A percentile compares a stretch with the other conserved stretches of the same genome.
phyloP scores from a whole-genome alignment of 306 rosid species.

The Dicorynia guianensis region DNA sequence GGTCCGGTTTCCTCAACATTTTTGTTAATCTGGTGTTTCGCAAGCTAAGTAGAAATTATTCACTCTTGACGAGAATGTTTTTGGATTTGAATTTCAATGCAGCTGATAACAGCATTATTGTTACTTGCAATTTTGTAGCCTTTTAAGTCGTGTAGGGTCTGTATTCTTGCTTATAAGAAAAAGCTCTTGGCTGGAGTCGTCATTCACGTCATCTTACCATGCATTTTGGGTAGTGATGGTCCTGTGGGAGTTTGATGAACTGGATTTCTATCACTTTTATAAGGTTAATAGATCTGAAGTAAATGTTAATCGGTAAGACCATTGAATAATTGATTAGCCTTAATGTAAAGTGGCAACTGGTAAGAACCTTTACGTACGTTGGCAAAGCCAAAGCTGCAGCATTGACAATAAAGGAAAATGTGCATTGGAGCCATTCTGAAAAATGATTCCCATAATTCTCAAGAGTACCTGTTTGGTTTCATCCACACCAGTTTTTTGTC shows the following conservation, averaged over 20 bases:
- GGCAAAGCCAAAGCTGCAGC: background rate
- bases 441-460: no score
- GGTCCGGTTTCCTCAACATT: constrained; percentile 40
- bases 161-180: constrained; percentile 1
- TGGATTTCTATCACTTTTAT: background rate
- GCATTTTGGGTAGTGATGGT: background rate
- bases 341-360: background rate
- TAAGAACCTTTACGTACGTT: background rate
- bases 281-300: background rate
- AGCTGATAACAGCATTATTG: constrained; percentile 33
- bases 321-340: background rate
- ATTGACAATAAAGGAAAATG: background rate
- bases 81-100: constrained; percentile 25
- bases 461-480: no score
- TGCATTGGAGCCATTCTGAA: background rate
- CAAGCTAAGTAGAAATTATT: constrained; percentile 39
- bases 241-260: constrained; percentile 1
- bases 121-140: constrained; percentile 16
- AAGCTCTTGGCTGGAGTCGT: background rate
- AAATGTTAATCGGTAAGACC: background rate
- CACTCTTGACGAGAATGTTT: constrained; percentile 38
- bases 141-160: constrained; percentile 16
- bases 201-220: background rate
- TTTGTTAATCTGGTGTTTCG: constrained; percentile 32
- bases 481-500: no score